Base-by-base conservation (phyloP, 1,139 yeast genomes). In the Suhomyces taliae region DNA sequence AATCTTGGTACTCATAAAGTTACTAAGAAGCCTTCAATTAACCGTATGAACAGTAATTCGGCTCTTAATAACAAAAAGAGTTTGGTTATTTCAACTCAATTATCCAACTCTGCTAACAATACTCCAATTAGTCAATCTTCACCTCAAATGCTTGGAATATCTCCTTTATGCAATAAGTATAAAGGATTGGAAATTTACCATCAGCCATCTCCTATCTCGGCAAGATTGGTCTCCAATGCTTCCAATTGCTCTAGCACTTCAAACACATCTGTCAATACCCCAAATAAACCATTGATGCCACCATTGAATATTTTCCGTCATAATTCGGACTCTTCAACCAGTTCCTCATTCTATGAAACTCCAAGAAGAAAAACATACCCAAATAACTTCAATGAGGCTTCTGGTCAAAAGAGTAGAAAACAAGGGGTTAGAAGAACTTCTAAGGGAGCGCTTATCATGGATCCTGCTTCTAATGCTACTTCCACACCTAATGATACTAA, bases 271-370 rank as follows among this genome's bases (percentile, higher is more conserved):
- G 37, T 40, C 34, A 41, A 45, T 14, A 51, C 52, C 27, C 48
- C 55, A 35, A 48, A 48, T 45, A 49, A 51, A 35, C 40, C 56
- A 4, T 47, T 55, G 41, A 52, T 58, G 54, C 65, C 66, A 4
- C 63, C 64, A 8, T 53, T 61, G 57, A 62, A 62, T 48, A 54
- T 60, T 26, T 63, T 65, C 48, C 65, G 66, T 40, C 69, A 66
- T 49, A 64, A 62, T 46, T 59, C 66, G 12, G 68, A 63, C 34
- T 49, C 62, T 8, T 56, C 58, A 10, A 36, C 56, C 14, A 46
- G 48, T 31, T 53, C 59, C 7, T 49, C 54, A 31, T 46, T 43
- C 41, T 52, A 53, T 44, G 59, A 59, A 29, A 49, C 64, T 39
- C 53, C 64, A 41, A 54, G 59, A 49, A 52, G 63, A 41, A 57